Percentiles rank a stretch among this genome's conserved stretches.
Evolutionary conservation across 2,329 filamentous ascomycete species (phyloP).

Genomic region (Alternaria gansuensis): DNA sequence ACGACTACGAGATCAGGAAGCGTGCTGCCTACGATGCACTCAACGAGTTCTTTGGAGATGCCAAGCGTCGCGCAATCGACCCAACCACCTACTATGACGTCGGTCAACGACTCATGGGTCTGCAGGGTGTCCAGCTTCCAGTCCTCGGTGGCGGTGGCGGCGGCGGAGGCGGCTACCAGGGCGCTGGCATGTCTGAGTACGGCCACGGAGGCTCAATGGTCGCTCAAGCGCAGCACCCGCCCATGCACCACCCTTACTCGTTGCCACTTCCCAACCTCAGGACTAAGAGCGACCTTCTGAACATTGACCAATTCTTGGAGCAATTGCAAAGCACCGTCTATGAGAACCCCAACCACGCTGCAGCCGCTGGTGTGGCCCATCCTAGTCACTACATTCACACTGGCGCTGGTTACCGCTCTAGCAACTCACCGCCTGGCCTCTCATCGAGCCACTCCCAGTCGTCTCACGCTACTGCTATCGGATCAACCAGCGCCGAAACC

Average conservation of each 20-base stretch:
- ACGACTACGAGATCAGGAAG: slow-evolving; percentile 77
- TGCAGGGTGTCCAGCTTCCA: slow-evolving; percentile 72
- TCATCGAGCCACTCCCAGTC: slow-evolving; percentile 54
- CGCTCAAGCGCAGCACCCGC: slow-evolving; percentile 65
- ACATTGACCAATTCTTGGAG: slow-evolving; percentile 93
- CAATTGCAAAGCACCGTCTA: slow-evolving; percentile 97
- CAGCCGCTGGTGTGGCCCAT: slow-evolving; percentile 78
- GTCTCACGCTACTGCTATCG: slow-evolving; percentile 61
- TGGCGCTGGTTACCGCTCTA: slow-evolving; percentile 63
- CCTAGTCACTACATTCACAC: slow-evolving; percentile 72
- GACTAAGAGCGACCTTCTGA: slow-evolving; percentile 91
- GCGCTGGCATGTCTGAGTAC: slow-evolving; percentile 60
- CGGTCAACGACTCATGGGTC: slow-evolving; percentile 83
- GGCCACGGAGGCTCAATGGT: slow-evolving; percentile 63
- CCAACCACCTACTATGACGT: slow-evolving; percentile 90
- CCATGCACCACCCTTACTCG: slow-evolving; percentile 83
- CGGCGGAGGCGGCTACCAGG: slow-evolving; percentile 35
- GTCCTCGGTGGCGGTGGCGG: slow-evolving; percentile 37
- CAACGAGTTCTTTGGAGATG: slow-evolving; percentile 92
- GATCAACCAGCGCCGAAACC: slow-evolving; percentile 64
- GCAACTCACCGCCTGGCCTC: slow-evolving; percentile 63
- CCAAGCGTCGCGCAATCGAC: slow-evolving; percentile 91
- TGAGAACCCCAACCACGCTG: slow-evolving; percentile 85
- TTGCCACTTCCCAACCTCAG: slow-evolving; percentile 88
- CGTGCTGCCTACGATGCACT: slow-evolving; percentile 82